A percentile compares a stretch with the other conserved stretches of the same genome.
phyloP scores from a whole-genome alignment of 345 rosid species.

The Brassica incana region DNA sequence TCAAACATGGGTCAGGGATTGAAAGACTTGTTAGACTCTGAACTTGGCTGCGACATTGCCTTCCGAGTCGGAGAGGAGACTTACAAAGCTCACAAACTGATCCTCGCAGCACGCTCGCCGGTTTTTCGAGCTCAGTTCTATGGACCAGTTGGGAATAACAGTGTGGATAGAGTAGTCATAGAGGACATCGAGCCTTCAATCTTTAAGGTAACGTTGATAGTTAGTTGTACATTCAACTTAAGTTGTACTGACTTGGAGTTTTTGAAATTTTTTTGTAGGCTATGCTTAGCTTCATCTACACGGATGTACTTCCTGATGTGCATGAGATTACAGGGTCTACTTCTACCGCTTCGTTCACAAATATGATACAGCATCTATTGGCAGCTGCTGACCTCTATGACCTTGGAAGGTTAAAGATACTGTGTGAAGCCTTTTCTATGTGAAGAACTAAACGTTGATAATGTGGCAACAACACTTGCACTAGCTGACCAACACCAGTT shows the following conservation, averaged over 20 bases:
- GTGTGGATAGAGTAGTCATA: constrained; percentile 54
- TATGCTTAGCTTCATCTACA: constrained; percentile 83
- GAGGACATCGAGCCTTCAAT: constrained; percentile 79
- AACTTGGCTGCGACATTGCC: constrained; percentile 69
- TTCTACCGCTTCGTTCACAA: constrained; percentile 60
- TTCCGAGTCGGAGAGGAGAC: constrained; percentile 78
- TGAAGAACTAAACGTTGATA: constrained; percentile 68
- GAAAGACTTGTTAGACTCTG: constrained; percentile 71
- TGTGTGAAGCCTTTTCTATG: constrained; percentile 84
- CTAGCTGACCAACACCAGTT: constrained; percentile 95
- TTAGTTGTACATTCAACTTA: neutral
- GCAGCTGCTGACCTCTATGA: constrained; percentile 88
- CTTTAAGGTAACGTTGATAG: constrained; percentile 63
- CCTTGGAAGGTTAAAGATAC: constrained; percentile 73
- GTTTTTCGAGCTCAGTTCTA: constrained; percentile 95
- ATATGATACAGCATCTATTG: constrained; percentile 87
- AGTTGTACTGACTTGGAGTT: constrained; percentile 14
- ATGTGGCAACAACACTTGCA: constrained; percentile 91
- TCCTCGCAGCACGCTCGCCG: constrained; percentile 92
- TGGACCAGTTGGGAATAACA: constrained; percentile 75
- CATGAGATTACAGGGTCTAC: constrained; percentile 67
- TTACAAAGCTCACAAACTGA: constrained; percentile 78
- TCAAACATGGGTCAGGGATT: constrained; percentile 80
- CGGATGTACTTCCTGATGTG: constrained; percentile 79
- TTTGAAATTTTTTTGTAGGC: constrained; percentile 50